A percentile compares a stretch with the other conserved stretches of the same genome.
Evolutionary conservation across 495 filamentous ascomycete genomes (phyloP).

Genomic region (Tuber aestivum): DNA sequence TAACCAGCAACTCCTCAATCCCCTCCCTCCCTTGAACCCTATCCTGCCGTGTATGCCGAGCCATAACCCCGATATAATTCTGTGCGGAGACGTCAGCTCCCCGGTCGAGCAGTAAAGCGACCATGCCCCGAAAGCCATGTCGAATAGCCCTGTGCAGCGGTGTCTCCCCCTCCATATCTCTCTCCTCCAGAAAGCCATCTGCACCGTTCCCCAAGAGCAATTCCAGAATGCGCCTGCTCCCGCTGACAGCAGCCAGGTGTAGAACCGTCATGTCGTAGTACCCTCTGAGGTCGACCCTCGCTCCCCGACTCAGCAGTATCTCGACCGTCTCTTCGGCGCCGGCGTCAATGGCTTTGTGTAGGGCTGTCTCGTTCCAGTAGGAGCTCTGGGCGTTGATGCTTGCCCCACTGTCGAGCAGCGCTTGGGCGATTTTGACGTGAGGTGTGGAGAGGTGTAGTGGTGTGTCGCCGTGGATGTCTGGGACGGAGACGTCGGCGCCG

Average conservation of each 20-base stretch:
- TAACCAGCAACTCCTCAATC: neutral
- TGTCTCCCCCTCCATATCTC: constrained; percentile 6
- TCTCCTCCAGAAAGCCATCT: neutral
- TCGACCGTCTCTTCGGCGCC: neutral
- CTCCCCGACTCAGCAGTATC: neutral
- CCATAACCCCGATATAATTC: constrained; percentile 19
- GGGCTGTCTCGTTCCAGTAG: neutral
- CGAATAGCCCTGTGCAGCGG: constrained; percentile 7
- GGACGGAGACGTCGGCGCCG: constrained; percentile 2
- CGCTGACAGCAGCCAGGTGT: constrained; percentile 3
- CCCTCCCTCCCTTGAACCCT: neutral
- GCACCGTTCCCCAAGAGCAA: constrained; percentile 5
- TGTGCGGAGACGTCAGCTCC: neutral
- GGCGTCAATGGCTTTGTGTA: neutral
- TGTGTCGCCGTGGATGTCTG: neutral
- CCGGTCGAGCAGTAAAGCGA: neutral
- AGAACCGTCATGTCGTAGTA: neutral
- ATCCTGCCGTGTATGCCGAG: constrained; percentile 4
- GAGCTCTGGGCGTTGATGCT: constrained; percentile 1
- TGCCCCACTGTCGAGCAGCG: constrained; percentile 13
- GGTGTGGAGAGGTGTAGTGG: neutral
- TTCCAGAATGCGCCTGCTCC: neutral
- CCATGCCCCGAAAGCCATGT: neutral
- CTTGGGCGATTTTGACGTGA: neutral
- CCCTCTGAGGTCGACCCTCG: neutral